These are phyloP conservation scores for Mortierella sp. DNA, from an alignment of 371 early-diverging fungal genomes.

Conservation along the genomic window DNA sequence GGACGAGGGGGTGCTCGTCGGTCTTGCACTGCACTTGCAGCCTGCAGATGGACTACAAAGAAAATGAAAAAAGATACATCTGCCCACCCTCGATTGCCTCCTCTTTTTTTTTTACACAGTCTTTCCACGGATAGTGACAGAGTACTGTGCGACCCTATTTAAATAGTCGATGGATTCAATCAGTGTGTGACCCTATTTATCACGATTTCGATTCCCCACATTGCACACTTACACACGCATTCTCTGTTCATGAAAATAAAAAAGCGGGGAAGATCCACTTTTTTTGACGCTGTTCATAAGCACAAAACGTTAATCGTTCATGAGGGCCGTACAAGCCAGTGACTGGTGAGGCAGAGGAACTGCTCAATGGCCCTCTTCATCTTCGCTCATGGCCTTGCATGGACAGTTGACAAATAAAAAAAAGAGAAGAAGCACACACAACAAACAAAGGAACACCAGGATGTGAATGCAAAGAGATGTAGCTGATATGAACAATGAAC, in stretches of 20 bases:
- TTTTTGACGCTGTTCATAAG: conserved; percentile 3
- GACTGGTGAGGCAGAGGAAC: neutral
- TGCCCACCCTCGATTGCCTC: neutral
- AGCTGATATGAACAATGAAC: neutral
- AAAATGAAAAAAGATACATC: neutral
- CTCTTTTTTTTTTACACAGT: neutral
- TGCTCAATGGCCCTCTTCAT: neutral
- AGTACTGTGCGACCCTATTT: neutral
- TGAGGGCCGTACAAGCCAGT: neutral
- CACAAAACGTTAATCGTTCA: conserved; percentile 1
- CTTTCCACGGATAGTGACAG: conserved; percentile 1
- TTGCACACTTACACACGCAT: neutral
- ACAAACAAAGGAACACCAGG: neutral
- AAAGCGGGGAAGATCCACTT: conserved; percentile 54
- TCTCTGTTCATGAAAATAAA: conserved; percentile 6
- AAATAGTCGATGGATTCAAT: neutral
- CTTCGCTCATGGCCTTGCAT: neutral
- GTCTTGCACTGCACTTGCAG: conserved; percentile 6
- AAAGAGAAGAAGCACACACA: neutral
- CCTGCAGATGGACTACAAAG: neutral
- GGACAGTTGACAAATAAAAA: neutral
- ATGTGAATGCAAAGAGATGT: too few species aligned
- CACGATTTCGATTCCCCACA: conserved; percentile 1
- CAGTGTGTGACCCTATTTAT: neutral
- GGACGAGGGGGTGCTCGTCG: neutral